Conservation (phyloP, 78 protist species). For the Tieghemostelium lacteum region DNA sequence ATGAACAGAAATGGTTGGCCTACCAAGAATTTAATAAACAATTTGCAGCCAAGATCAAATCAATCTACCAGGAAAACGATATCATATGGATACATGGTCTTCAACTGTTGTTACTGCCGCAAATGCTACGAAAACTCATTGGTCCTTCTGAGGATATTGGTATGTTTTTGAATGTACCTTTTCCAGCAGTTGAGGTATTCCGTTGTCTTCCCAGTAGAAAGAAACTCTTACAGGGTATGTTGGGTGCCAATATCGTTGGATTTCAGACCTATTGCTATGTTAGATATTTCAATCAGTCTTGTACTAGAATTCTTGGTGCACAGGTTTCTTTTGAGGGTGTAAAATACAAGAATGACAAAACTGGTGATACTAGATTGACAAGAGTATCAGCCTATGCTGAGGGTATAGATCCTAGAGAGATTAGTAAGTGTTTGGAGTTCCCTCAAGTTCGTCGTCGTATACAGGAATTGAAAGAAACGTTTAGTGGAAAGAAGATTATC, state of each 20-base stretch:
- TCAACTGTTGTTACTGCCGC: slow-evolving; percentile 33
- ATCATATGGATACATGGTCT: slow-evolving; percentile 70
- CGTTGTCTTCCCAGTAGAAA: slow-evolving; percentile 61
- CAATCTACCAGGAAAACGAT: slow-evolving; percentile 41
- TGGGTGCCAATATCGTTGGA: slow-evolving; percentile 70
- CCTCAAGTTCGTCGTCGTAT: slow-evolving; percentile 6
- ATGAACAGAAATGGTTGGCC: slow-evolving; percentile 37
- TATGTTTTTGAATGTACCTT: slow-evolving; percentile 34
- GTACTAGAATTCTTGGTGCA: slow-evolving; percentile 68
- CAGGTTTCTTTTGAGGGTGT: slow-evolving; percentile 54
- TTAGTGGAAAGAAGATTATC: slow-evolving; percentile 28
- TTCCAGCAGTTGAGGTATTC: slow-evolving; percentile 63
- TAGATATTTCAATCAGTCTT: slow-evolving; percentile 58
- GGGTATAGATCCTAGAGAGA: slow-evolving; percentile 61
- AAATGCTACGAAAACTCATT: slow-evolving; percentile 11
- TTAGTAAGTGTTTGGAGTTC: not conserved
- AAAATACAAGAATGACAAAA: slow-evolving; percentile 5
- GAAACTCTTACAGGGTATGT: slow-evolving; percentile 57
- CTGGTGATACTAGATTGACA: not conserved
- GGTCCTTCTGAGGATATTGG: slow-evolving; percentile 9
- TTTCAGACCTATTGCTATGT: slow-evolving; percentile 68
- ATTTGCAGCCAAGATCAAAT: slow-evolving; percentile 34
- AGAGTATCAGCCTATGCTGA: slow-evolving; percentile 51
- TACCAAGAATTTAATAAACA: slow-evolving; percentile 36
- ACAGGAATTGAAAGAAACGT: slow-evolving; percentile 10